phyloP scores from a whole-genome alignment of 129 eudicot species.

The Tagetes erecta region DNA sequence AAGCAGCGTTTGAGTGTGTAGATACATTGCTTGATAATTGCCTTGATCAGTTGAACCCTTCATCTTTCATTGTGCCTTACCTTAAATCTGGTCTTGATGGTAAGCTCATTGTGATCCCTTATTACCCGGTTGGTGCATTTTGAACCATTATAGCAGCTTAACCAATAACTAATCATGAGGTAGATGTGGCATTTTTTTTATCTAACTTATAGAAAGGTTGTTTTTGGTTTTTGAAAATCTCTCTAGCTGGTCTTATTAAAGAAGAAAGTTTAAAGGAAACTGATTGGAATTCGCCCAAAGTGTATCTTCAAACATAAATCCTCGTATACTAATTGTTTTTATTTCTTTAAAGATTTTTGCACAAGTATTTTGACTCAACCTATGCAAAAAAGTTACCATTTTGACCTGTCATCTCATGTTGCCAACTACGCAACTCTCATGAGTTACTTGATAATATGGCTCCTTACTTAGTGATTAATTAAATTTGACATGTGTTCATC shows the following conservation, averaged over 20 bases:
- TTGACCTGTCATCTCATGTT: background rate
- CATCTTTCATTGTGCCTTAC: conserved; percentile 89
- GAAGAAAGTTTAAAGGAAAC: no score
- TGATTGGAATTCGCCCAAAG: background rate
- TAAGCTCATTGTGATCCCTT: conserved; percentile 36
- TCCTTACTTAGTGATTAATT: background rate
- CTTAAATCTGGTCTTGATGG: conserved; percentile 96
- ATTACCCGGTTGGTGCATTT: background rate
- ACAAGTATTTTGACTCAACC: background rate
- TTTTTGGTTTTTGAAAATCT: background rate
- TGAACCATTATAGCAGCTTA: conserved; percentile 2
- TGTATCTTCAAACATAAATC: background rate
- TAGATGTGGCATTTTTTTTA: background rate
- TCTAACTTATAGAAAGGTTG: background rate
- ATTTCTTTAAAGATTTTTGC: background rate
- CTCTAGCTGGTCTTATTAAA: no score
- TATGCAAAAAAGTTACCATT: background rate
- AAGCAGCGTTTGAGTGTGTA: conserved; percentile 99
- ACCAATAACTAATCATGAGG: conserved; percentile 1
- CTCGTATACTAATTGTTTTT: background rate
- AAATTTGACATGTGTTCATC: conserved; percentile 10
- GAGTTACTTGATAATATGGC: background rate
- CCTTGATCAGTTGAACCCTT: conserved; percentile 96
- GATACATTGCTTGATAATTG: conserved; percentile 93
- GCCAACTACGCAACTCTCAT: background rate